Evolutionary conservation across 352 stramenopile species (phyloP).

Genomic region (Phytopythium montanum): DNA sequence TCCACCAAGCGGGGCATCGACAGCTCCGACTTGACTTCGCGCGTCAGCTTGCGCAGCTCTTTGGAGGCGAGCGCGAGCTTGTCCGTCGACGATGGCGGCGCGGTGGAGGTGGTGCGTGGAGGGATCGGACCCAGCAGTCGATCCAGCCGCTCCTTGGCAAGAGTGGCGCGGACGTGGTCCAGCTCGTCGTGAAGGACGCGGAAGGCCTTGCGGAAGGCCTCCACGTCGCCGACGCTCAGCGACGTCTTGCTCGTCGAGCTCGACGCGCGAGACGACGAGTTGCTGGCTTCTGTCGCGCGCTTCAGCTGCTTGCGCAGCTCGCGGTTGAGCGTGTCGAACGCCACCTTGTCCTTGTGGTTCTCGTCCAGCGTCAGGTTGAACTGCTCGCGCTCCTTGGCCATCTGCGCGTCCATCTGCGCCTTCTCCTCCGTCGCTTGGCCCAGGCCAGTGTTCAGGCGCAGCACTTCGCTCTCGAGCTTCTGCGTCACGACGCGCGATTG

Average conservation of each 20-base stretch:
- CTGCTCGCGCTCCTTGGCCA: slow-evolving; percentile 68
- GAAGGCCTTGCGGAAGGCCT: slow-evolving; percentile 61
- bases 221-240: slow-evolving; percentile 38
- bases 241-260: slow-evolving; percentile 21
- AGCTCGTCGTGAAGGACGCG: slow-evolving; percentile 52
- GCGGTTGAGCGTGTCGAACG: slow-evolving; percentile 62
- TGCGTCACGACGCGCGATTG: slow-evolving; percentile 76
- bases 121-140: slow-evolving; percentile 33
- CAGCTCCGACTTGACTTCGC: slow-evolving; percentile 49
- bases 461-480: slow-evolving; percentile 72
- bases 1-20: slow-evolving; percentile 71
- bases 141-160: slow-evolving; percentile 62
- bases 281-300: slow-evolving; percentile 48
- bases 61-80: slow-evolving; percentile 32
- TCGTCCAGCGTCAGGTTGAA: slow-evolving; percentile 72
- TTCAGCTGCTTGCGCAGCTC: slow-evolving; percentile 82
- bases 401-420: slow-evolving; percentile 44
- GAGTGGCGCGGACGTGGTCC: slow-evolving; percentile 36
- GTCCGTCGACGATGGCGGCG: slow-evolving; percentile 13
- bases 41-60: slow-evolving; percentile 47
- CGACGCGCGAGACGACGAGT: slow-evolving; percentile 13
- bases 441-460: slow-evolving; percentile 29
- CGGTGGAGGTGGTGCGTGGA: neutral
- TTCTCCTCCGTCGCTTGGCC: slow-evolving; percentile 39
- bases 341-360: slow-evolving; percentile 79